Percentiles rank a stretch among this genome's conserved stretches.
Conservation (phyloP, 208 protist species). For the Leishmania tropica region DNA sequence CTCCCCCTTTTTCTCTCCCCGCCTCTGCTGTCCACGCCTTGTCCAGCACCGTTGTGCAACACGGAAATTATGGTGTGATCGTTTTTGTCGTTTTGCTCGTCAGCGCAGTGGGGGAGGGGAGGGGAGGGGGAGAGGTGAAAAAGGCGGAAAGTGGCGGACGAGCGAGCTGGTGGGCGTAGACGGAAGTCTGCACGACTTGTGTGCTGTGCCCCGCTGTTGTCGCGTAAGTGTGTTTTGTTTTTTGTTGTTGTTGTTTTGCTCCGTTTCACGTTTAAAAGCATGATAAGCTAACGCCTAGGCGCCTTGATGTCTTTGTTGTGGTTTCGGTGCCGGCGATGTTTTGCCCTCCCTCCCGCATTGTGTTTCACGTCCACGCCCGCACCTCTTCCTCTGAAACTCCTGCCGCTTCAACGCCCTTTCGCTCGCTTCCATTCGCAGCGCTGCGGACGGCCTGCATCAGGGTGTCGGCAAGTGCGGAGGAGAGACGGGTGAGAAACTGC, state of each 20-base stretch:
- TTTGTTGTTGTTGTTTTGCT: not conserved
- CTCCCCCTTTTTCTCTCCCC: not conserved
- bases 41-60: not conserved
- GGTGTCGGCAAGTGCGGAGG: no score
- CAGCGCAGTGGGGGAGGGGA: not conserved
- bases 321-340: not conserved
- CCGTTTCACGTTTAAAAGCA: not conserved
- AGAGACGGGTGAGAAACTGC: no score
- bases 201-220: not conserved
- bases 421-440: not conserved
- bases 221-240: not conserved
- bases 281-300: not conserved
- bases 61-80: not conserved
- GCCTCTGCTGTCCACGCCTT: not conserved
- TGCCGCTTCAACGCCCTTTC: not conserved
- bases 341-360: not conserved
- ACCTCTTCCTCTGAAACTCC: not conserved
- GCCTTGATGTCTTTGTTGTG: not conserved
- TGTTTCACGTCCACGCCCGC: not conserved
- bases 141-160: not conserved
- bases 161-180: not conserved
- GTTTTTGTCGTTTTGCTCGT: not conserved
- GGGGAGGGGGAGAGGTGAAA: not conserved
- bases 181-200: not conserved
- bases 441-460: no score